Conservation (phyloP, 345 rosid genomes). For the Brassica rapa region DNA sequence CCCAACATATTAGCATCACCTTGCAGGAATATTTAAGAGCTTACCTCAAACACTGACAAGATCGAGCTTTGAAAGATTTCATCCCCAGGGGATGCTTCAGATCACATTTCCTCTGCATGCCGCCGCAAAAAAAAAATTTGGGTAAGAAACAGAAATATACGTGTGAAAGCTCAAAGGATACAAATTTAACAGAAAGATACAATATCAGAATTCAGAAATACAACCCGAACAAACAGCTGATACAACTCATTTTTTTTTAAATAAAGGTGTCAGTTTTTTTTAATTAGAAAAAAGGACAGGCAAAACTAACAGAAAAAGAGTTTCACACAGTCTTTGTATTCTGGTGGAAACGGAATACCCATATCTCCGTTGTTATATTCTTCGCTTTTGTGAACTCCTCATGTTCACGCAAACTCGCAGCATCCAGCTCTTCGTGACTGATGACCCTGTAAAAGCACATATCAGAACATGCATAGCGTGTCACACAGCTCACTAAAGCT, state of each 20-base stretch:
- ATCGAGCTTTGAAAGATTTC: slow-evolving; percentile 97
- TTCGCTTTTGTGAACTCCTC: slow-evolving; percentile 99
- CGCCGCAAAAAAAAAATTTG: background rate
- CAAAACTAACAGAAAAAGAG: slow-evolving; percentile 98
- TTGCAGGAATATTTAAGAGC: slow-evolving; percentile 41
- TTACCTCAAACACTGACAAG: slow-evolving; percentile 97
- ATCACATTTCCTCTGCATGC: slow-evolving; percentile 85
- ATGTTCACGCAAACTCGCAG: slow-evolving; percentile 98
- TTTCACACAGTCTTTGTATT: slow-evolving; percentile 90
- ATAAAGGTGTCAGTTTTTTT: slow-evolving; percentile 30
- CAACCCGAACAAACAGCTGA: background rate
- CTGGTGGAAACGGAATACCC: slow-evolving; percentile 99
- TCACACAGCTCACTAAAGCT: background rate
- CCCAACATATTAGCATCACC: too few relatives aligned
- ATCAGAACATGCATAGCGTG: background rate
- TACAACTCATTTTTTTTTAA: background rate
- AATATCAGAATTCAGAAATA: background rate
- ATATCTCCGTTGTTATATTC: slow-evolving; percentile 96
- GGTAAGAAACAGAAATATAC: background rate
- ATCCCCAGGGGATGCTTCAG: slow-evolving; percentile 97
- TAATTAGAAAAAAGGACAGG: slow-evolving; percentile 32
- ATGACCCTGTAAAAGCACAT: slow-evolving; percentile 59
- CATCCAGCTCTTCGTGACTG: slow-evolving; percentile 83
- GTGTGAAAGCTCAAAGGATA: background rate
- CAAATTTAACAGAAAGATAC: background rate